Base-by-base conservation (phyloP, 805 yeast genomes). In the Nakazawaea pomicola region DNA sequence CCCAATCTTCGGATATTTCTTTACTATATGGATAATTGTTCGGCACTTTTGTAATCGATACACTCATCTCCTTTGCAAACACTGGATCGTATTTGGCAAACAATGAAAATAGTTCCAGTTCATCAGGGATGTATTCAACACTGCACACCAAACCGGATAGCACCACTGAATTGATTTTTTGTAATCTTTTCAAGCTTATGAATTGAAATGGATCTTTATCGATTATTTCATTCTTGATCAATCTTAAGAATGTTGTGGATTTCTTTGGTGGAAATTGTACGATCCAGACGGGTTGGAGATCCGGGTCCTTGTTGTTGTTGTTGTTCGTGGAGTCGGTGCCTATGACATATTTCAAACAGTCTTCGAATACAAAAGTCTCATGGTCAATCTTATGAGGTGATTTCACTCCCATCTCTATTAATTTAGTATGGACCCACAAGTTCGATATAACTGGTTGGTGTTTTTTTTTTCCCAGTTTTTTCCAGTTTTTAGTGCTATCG, bases 1-100 rank as follows among this genome's bases (percentile, higher is more conserved):
- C 73, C 96, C 96, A 90, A 31, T 66, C 64, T 1, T 60, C 44
- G 17, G 83, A 72, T 12, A 77, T 58, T n/a, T 81, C 88, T 49
- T 81, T 84, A 3, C 87, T 78, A 4, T 72, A 67, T 0, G 97
- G 95, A n/a, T 74, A 71, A 42, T 67, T 68, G 19, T 52, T 52
- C 0, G 97, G 93, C 1, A 86, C 75, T 4, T 60, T 43, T 2
- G 54, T 45, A 19, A 48, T 30, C 8, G 45, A 52, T 5, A 61
- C 15, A 23, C 12, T 29, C 7, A 17, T 24, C 33, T 16, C 19
- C 27, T 30, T 34, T 31, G 9, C 17, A 19, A 40, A 11, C 9
- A 15, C 33, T 5, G 15, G 11, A 9, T 29, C 38, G 15, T 36
- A 32, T 6, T 36, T 20, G 3, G 14, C 34, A 20, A 46, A 24